Base-by-base conservation (phyloP, 2,329 filamentous ascomycete species). In the Talaromyces rugulosus region DNA sequence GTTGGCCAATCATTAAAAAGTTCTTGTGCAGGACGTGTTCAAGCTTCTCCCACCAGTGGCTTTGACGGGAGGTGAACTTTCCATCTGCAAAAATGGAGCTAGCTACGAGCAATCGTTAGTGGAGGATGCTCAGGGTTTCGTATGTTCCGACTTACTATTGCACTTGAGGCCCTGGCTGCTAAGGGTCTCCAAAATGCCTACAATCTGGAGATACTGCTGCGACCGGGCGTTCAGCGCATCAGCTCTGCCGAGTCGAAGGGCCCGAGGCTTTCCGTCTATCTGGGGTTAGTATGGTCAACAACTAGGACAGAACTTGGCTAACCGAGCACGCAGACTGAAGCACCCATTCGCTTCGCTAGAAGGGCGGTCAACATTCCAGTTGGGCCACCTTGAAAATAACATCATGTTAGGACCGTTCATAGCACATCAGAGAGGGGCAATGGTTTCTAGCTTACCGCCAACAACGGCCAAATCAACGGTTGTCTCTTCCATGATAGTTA, bases 1-100 rank as follows among this genome's bases (percentile, higher is more conserved):
- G 59, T 23, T 61, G 59, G 14, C 59, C 59, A 56, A 61, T 53
- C 59, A 61, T 61, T n/a, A 61, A 51, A 47, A 61, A 61, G 53
- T 61, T 61, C 18, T 53, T 53, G 30, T 56, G 36, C n/a, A 54
- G 55, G 40, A 54, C 56, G 28, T 61, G 30, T 30, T 61, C 30
- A 4, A 61, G 42, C 7, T 42, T 40, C 14, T 40, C 56, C 59
- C 59, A 61, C 59, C 59, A 61, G 31, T 61, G 59, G 33, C 52
- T 61, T 18, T 61, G 59, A 4, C 59, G 59, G 44, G 59, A 61
- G 5, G 56, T 28, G 23, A 61, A 61, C 9, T 61, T 23, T 30
- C 59, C 53, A 27, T 61, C 56, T 28, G 59, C 52, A 33, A 61
- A 56, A 11, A 54, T 61, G 12, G 53, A 56, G 27, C 59, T 61